Evolutionary conservation across 305 asterid species (phyloP), one percentile per base, ranked within the genome.

Genomic region (Solanum hybrid): DNA sequence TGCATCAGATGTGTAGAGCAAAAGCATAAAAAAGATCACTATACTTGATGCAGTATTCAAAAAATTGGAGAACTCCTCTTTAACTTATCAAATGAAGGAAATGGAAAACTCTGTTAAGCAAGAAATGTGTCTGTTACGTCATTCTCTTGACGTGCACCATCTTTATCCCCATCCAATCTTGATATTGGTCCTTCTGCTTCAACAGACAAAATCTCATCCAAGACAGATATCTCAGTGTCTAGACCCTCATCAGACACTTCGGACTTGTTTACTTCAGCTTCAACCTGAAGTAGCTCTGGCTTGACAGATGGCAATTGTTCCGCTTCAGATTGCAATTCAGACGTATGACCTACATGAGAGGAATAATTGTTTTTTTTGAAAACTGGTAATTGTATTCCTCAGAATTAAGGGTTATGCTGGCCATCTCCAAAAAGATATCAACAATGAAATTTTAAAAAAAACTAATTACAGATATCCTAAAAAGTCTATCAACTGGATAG

Each of bases 141-240:
- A 93, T 94, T 96, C 93, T 87, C 93, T 90, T 91, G 93, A 73
- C 91, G 91, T 85, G 89, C 92, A 73, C 87, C 91, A 87, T 90
- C 91, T 84, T 89, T 93, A 93, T 93, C 95, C 89, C 92, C 94
- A 57, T 94, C 93, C 78, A 87, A 86, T 91, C 90, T 93, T 87
- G 87, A 88, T 51, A 92, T 89, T 90, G 93, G 83, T 85, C 90
- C 89, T 61, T 89, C 93, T 91, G 96, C 94, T 90, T 93, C 95
- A 90, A 82, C 94, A 61, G 96, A 93, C 93, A 97, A 91, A 92
- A 97, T 93, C 92, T 95, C 97, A 91, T 97, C 99, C 90, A 97
- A 93, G 89, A 93, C 92, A 87, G 96, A 93, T 78, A 94, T 91
- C 89, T 93, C 96, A 39, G 90, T 86, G 73, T 79, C 89, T 61